A percentile compares a stretch with the other conserved stretches of the same genome.
phyloP scores from a whole-genome alignment of 2,329 filamentous ascomycete genomes.

The Cyanodermella asteris region DNA sequence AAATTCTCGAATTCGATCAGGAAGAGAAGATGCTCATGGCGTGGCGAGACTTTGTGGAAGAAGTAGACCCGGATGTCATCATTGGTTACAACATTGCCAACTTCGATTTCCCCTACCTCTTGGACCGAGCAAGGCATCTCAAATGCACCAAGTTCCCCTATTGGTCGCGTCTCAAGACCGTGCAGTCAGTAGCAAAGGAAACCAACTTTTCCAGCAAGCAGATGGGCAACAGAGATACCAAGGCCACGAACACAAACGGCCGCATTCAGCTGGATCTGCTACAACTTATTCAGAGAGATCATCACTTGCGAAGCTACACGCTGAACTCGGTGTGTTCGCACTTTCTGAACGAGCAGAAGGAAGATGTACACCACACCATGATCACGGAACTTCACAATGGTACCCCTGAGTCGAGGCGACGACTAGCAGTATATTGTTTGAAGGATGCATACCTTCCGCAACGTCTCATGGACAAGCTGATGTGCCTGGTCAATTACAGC shows the following conservation, averaged over 20 bases:
- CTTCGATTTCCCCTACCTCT: slow-evolving; percentile 92
- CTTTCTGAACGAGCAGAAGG: slow-evolving; percentile 91
- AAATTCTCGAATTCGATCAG: slow-evolving; percentile 60
- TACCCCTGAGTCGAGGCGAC: slow-evolving; percentile 73
- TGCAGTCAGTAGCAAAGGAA: slow-evolving; percentile 50
- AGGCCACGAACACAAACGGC: slow-evolving; percentile 84
- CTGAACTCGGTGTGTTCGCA: slow-evolving; percentile 90
- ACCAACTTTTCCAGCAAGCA: slow-evolving; percentile 93
- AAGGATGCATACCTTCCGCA: slow-evolving; percentile 96
- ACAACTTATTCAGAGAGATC: slow-evolving; percentile 85
- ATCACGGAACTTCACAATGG: slow-evolving; percentile 97
- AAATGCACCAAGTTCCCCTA: slow-evolving; percentile 64
- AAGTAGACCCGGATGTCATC: slow-evolving; percentile 88
- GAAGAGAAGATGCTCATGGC: slow-evolving; percentile 81
- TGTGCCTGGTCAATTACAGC: slow-evolving; percentile 96
- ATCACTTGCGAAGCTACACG: slow-evolving; percentile 90
- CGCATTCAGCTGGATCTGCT: slow-evolving; percentile 79
- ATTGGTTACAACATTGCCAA: slow-evolving; percentile 98
- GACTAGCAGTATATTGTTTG: slow-evolving; percentile 83
- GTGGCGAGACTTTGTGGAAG: slow-evolving; percentile 76
- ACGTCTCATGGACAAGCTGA: slow-evolving; percentile 86
- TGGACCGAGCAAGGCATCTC: slow-evolving; percentile 69
- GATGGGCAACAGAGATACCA: slow-evolving; percentile 89
- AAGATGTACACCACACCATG: slow-evolving; percentile 98
- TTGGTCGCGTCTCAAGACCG: slow-evolving; percentile 58